Evolutionary conservation across 768 basidiomycete genomes (phyloP).

Genomic region (Naganishia vishniacii): DNA sequence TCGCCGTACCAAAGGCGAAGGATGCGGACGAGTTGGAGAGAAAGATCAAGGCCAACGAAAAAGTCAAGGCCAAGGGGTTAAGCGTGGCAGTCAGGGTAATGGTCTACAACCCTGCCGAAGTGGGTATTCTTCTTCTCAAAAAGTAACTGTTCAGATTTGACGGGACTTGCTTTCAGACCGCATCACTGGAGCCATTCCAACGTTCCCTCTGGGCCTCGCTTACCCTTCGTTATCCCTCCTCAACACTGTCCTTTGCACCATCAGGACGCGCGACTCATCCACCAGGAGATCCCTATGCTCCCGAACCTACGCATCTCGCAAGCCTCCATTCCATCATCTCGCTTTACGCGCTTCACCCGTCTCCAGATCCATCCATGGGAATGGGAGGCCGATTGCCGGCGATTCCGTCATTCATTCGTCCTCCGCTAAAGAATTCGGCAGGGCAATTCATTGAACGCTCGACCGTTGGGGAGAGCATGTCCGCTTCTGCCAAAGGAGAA

Average conservation of each 20-base stretch:
- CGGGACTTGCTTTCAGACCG: conserved; percentile 31
- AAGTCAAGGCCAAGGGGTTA: conserved; percentile 23
- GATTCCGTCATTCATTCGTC: conserved; percentile 36
- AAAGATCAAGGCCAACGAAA: conserved; percentile 28
- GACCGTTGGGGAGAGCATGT: background rate
- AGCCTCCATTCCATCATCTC: conserved; percentile 42
- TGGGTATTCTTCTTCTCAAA: conserved; percentile 28
- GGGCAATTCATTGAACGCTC: conserved; percentile 28
- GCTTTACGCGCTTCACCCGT: conserved; percentile 43
- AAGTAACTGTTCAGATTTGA: background rate
- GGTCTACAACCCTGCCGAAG: conserved; percentile 46
- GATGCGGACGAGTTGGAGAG: conserved; percentile 44
- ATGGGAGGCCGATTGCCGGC: conserved; percentile 35
- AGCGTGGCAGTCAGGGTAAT: conserved; percentile 37
- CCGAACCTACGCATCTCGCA: conserved; percentile 34
- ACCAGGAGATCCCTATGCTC: conserved; percentile 40
- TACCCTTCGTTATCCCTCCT: conserved; percentile 41
- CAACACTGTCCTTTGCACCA: conserved; percentile 1
- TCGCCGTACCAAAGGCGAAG: conserved; percentile 42
- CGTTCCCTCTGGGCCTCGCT: conserved; percentile 44
- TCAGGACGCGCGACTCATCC: conserved; percentile 19
- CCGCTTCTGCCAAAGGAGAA: too few relatives aligned
- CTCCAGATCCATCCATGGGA: conserved; percentile 37
- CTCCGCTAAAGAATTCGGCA: conserved; percentile 26
- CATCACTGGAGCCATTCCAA: conserved; percentile 45